Conservation (phyloP, 345 rosid genomes). For the Cardamine occulta region DNA sequence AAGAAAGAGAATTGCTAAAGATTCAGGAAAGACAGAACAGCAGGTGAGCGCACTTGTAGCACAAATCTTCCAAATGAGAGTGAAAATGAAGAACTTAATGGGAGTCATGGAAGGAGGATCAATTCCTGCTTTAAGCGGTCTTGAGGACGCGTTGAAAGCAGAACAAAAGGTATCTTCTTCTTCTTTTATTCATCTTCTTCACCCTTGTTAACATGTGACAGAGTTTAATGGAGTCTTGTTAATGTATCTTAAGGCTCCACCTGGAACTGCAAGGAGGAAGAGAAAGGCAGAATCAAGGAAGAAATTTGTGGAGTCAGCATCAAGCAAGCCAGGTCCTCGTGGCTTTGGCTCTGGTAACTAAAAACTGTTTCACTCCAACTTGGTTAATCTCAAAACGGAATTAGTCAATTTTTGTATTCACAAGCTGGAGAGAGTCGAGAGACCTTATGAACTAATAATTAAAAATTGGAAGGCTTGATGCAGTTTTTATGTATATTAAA, state of each 20-base stretch:
- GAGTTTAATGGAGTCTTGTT: conserved; percentile 33
- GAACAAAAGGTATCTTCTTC: conserved; percentile 68
- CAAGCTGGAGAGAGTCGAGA: not conserved
- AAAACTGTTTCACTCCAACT: conserved; percentile 9
- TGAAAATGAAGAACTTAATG: conserved; percentile 94
- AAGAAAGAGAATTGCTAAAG: conserved; percentile 85
- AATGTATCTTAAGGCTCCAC: conserved; percentile 65
- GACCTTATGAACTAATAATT: not conserved
- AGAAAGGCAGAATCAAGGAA: conserved; percentile 68
- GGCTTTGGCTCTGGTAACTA: conserved; percentile 75
- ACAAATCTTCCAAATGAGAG: conserved; percentile 96
- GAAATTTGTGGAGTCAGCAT: conserved; percentile 60
- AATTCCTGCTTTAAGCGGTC: conserved; percentile 85
- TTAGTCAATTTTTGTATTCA: conserved; percentile 17
- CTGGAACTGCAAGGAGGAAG: conserved; percentile 90
- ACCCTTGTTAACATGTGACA: conserved; percentile 8
- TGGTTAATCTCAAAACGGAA: not conserved
- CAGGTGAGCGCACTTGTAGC: conserved; percentile 97
- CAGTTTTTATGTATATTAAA: no score
- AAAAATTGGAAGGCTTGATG: no score
- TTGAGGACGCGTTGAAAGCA: conserved; percentile 80
- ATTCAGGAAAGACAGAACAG: conserved; percentile 87
- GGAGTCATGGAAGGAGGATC: conserved; percentile 94
- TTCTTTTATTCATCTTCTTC: conserved; percentile 15
- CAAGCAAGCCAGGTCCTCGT: conserved; percentile 71